Evolutionary conservation across 805 yeast species (phyloP), one percentile per base, ranked within the genome.

Genomic region (Myxozyma neglecta): DNA sequence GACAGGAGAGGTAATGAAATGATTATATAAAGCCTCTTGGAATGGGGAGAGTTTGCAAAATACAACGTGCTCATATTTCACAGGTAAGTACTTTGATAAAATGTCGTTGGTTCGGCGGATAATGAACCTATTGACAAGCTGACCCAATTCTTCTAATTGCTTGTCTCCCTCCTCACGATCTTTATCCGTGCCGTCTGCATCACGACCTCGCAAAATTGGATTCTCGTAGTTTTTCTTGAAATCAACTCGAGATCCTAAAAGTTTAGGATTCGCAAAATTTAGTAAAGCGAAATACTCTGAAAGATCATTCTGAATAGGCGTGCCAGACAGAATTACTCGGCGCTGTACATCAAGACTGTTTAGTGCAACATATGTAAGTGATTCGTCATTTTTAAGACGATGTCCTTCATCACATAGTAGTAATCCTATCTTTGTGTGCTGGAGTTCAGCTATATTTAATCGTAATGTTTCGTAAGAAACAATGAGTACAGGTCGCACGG

Each of bases 11-110:
- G 88, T 83, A 56, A 91, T 81, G 69, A 89, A 89, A 66, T 86
- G 87, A 56, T 82, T 78, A 71, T 94, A 94, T 1, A 94, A 74
- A 0, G 79, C 74, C 54, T 78, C 76, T 74, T 94, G 99, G 75
- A 92, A 81, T 0, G 89, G 90, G 1, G 93, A 82, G 58, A 94
- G 76, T 47, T 86, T 87, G 63, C 94, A 91, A 73, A 93, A 94
- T n/a, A 94, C 88, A 24, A 94, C 98, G 74, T 94, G 96, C 73
- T 94, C 99, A 72, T 91, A 92, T 74, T 94, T 94, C 65, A 96
- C 90, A 0, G 99, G 99, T 62, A 94, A 79, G 71, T 94, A 94
- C 74, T 94, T 93, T 36, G 97, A 87, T 58, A 94, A 78, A 69
- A 94, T 89, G 74, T 94, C 99, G 76, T 94, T 94, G 0, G 98